Evolutionary conservation across 148 eudicot species (phyloP), one percentile per base, ranked within the genome.

Genomic region (Fallopia convolvulus): DNA sequence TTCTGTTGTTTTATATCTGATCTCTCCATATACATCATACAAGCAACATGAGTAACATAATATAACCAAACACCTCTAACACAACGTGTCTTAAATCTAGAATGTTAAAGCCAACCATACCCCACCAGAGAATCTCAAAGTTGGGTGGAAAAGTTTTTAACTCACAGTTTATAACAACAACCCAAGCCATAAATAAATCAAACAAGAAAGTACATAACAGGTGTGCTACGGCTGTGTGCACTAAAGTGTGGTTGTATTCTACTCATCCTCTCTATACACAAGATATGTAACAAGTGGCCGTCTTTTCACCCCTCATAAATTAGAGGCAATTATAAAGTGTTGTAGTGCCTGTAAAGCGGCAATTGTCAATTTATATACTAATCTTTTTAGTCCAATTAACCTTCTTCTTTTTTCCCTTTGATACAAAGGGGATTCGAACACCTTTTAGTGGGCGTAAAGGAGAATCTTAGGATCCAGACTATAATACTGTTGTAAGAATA

Each of bases 391-490:
- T 30, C 39, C n/a, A 20, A 21, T 68, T 36, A n/a, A 36, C 21
- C 44, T 17, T 30, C 10, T 30, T 30, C 5, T 68, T 36, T 36
- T 33, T 15, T 39, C 6, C 20, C 46, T 68, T 68, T 15, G 21
- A 68, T 15, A 15, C 72, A 36, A 68, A 68, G 46, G 72, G 46
- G 72, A 68, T 68, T 39, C 46, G 21, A 14, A 36, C 3, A 68
- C 72, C 17, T 68, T 68, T 33, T 39, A 17, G 36, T 68, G 36
- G 72, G 15, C 72, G 10, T 68, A 68, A 17, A 68, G 72, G 9
- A 32, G 72, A 68, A 68, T 68, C 72, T 68, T 68, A 68, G 44
- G 42, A 68, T 68, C 72, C 13, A 68, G 72, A 68, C 72, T 36
- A 68, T 39, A 17, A 36, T 21, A 5, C 36, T 33, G 72, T 33